phyloP scores from a whole-genome alignment of 176 grass and related monocot genomes.

The Luzula sylvatica region DNA sequence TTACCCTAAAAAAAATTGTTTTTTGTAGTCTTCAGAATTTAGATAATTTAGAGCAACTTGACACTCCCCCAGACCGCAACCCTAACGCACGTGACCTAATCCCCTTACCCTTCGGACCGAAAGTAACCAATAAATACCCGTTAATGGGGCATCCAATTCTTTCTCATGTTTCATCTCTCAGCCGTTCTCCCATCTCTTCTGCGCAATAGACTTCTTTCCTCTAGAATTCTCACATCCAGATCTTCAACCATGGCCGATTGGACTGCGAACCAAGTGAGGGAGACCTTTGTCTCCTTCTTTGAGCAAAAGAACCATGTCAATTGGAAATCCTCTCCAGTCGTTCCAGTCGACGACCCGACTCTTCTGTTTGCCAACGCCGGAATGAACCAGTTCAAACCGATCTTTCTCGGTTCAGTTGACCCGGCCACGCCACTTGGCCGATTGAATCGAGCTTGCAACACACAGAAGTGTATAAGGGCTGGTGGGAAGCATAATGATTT shows the following conservation, averaged over 20 bases:
- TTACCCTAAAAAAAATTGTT: too few relatives aligned
- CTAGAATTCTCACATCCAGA: conserved; percentile 2
- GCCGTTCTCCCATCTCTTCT: background rate
- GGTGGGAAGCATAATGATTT: conserved; percentile 97
- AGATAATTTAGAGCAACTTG: too few relatives aligned
- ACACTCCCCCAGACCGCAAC: too few relatives aligned
- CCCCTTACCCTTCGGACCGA: background rate
- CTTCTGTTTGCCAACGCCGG: conserved; percentile 92
- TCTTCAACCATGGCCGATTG: conserved; percentile 36
- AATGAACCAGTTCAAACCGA: conserved; percentile 97
- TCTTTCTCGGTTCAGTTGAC: conserved; percentile 70
- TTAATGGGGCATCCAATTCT: background rate
- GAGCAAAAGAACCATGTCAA: conserved; percentile 46
- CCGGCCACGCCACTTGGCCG: conserved; percentile 51
- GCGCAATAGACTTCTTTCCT: background rate
- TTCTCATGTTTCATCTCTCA: background rate
- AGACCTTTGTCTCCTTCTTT: conserved; percentile 53
- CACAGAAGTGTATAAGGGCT: conserved; percentile 93
- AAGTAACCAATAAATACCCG: background rate
- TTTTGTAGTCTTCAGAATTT: too few relatives aligned
- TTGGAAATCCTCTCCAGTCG: conserved; percentile 75
- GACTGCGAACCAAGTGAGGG: conserved; percentile 37
- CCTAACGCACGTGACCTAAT: conserved; percentile 1
- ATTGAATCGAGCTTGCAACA: conserved; percentile 60
- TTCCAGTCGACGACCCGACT: conserved; percentile 77